phyloP scores from a whole-genome alignment of 768 basidiomycete species.

The Termitomyces sp. region DNA sequence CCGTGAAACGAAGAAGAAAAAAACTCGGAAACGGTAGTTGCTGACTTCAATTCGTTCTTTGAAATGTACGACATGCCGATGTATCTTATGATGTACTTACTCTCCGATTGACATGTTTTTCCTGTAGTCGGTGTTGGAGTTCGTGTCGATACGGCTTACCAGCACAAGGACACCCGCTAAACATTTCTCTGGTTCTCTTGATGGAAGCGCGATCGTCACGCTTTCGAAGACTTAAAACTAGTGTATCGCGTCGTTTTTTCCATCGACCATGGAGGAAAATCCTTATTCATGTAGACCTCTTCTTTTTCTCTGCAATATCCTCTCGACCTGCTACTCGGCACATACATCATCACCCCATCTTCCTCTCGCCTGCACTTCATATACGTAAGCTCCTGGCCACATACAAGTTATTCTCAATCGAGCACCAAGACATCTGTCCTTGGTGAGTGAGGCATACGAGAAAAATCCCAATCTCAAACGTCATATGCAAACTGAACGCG shows the following conservation, averaged over 20 bases:
- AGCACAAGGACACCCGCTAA: background rate
- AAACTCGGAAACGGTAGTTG: constrained; percentile 15
- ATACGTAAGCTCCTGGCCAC: background rate
- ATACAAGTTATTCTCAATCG: background rate
- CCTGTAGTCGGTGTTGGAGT: background rate
- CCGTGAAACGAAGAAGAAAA: constrained; percentile 39
- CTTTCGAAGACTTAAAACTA: background rate
- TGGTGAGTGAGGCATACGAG: background rate
- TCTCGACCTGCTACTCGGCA: no score
- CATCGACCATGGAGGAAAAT: background rate
- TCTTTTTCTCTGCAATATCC: no score
- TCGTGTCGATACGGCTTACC: background rate
- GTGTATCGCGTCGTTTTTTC: background rate
- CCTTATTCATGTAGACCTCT: background rate
- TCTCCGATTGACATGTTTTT: background rate
- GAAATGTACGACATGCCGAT: background rate
- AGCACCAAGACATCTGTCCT: background rate
- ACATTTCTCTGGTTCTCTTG: background rate
- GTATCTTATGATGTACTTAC: background rate
- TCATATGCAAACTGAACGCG: background rate
- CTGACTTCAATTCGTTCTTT: background rate
- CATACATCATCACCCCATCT: background rate
- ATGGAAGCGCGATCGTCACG: background rate
- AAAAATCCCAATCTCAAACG: background rate
- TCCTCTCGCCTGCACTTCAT: background rate